Percentiles rank a stretch among this genome's conserved stretches.
phyloP scores from a whole-genome alignment of 1,284 basidiomycete species.

The Gomphus bonarii region DNA sequence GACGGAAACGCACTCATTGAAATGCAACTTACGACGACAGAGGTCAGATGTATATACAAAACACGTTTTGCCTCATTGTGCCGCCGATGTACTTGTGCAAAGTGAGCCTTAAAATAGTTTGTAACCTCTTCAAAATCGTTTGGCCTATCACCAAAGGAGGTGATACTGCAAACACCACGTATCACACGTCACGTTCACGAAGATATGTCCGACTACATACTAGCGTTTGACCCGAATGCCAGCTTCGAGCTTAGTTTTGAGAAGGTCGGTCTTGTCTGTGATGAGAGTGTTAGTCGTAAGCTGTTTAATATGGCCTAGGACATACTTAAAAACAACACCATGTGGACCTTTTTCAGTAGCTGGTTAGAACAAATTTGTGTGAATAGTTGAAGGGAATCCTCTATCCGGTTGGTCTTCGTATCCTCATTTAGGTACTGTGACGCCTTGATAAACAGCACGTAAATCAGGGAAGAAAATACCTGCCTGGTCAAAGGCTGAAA shows the following conservation, averaged over 20 bases:
- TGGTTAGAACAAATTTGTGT: constrained; percentile 63
- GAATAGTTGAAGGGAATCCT: constrained; percentile 72
- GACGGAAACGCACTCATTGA: constrained; percentile 5
- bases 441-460: background rate
- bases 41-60: constrained; percentile 49
- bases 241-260: constrained; percentile 52
- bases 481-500: constrained; percentile 77
- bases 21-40: constrained; percentile 5
- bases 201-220: constrained; percentile 25
- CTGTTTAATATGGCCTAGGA: constrained; percentile 21
- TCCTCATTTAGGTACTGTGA: constrained; percentile 71
- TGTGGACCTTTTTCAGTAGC: constrained; percentile 56
- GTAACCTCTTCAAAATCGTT: constrained; percentile 63
- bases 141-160: constrained; percentile 64
- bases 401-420: constrained; percentile 61
- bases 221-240: constrained; percentile 61
- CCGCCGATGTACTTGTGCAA: constrained; percentile 58
- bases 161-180: constrained; percentile 40
- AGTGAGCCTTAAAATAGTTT: constrained; percentile 71
- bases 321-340: constrained; percentile 72
- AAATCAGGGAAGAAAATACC: constrained; percentile 12
- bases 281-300: background rate
- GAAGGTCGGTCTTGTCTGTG: constrained; percentile 43
- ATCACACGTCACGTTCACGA: background rate
- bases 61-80: constrained; percentile 49